Evolutionary conservation across 257 asterid species (phyloP).

Genomic region (Agastache rugosa): DNA sequence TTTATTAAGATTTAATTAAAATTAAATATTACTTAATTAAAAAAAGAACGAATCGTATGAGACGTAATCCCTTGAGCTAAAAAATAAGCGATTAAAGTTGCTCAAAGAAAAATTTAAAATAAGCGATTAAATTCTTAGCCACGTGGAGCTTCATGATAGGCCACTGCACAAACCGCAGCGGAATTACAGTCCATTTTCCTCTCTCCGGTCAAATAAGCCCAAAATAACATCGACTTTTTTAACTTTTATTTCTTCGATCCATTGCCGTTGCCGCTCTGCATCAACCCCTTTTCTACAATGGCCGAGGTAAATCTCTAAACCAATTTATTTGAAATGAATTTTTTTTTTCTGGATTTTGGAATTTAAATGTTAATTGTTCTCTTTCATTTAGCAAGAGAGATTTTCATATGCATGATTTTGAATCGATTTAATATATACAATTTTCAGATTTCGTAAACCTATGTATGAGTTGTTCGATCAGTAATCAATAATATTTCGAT

Average conservation of each 20-base stretch:
- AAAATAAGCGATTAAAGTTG: too few relatives aligned
- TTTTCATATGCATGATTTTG: not conserved
- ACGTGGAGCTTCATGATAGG: conserved; percentile 20
- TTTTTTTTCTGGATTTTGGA: not conserved
- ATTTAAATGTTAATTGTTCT: not conserved
- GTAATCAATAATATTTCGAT: not conserved
- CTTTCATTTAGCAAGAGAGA: not conserved
- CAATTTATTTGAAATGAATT: not conserved
- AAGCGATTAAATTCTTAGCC: not conserved
- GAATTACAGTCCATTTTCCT: not conserved
- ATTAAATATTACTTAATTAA: too few relatives aligned
- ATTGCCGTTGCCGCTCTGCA: not conserved
- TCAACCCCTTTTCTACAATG: conserved; percentile 45
- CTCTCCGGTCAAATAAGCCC: conserved; percentile 26
- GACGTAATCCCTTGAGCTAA: too few relatives aligned
- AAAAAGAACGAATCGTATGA: too few relatives aligned
- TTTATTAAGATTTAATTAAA: too few relatives aligned
- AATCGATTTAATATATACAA: not conserved
- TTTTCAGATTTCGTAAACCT: conserved; percentile 15
- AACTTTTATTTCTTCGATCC: conserved; percentile 24
- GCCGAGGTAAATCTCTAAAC: conserved; percentile 48
- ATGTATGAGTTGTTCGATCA: not conserved
- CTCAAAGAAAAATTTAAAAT: too few relatives aligned
- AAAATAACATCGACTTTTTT: conserved; percentile 18
- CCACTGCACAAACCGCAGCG: conserved; percentile 26